Evolutionary conservation across 305 asterid genomes (phyloP).

Genomic region (Fraxinus ornus): DNA sequence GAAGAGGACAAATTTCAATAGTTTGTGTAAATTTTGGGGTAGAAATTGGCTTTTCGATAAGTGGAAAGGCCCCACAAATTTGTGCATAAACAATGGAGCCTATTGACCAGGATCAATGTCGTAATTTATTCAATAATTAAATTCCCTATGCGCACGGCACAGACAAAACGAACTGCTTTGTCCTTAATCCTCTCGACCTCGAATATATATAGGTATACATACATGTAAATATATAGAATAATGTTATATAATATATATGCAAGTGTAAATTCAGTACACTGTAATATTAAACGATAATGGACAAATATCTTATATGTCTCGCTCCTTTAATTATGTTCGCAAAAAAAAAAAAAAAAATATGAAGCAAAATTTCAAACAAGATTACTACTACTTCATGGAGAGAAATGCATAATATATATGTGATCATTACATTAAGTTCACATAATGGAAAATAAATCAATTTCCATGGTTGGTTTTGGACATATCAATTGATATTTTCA

Average conservation of each 20-base stretch:
- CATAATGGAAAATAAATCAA: neutral
- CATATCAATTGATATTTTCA: neutral
- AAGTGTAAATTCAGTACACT: neutral
- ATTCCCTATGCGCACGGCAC: slow-evolving; percentile 27
- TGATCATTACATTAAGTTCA: neutral
- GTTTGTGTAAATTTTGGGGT: neutral
- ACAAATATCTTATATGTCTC: neutral
- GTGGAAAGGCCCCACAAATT: slow-evolving; percentile 21
- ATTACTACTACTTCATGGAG: neutral
- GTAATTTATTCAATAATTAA: slow-evolving; percentile 19
- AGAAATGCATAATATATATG: neutral
- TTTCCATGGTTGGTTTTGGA: neutral
- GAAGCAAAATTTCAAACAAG: neutral
- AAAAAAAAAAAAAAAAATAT: too few species aligned
- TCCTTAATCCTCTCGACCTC: slow-evolving; percentile 27
- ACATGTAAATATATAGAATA: neutral
- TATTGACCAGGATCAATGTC: slow-evolving; percentile 54
- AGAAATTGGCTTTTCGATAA: slow-evolving; percentile 9
- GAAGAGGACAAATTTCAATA: neutral
- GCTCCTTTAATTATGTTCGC: neutral
- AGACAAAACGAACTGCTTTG: slow-evolving; percentile 29
- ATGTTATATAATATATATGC: neutral
- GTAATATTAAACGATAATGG: neutral
- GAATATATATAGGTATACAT: neutral
- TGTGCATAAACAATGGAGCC: slow-evolving; percentile 31